Conservation (phyloP, 805 yeast genomes). For the Spathaspora passalidarum region DNA sequence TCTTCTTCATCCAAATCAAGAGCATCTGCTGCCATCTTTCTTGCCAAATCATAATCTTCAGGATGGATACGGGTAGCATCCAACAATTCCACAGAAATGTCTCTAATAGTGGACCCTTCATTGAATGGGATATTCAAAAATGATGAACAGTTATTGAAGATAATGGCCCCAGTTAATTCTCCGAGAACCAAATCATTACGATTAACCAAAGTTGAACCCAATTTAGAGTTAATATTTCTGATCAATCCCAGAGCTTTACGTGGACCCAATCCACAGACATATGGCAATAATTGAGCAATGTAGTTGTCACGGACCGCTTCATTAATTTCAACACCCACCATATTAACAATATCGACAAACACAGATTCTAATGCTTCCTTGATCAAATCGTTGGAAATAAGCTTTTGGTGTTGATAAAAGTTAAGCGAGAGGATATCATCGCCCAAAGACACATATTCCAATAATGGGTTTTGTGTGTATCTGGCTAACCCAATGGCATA, state of each 20-base stretch:
- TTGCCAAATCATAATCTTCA: conserved; percentile 93
- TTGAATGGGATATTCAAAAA: conserved; percentile 77
- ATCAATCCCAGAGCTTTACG: conserved; percentile 88
- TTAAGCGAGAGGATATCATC: conserved; percentile 68
- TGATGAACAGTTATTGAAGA: conserved; percentile 90
- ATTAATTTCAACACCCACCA: conserved; percentile 92
- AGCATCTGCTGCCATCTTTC: conserved; percentile 98
- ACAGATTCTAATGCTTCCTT: conserved; percentile 69
- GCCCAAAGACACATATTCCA: conserved; percentile 81
- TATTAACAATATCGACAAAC: conserved; percentile 84
- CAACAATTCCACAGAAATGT: conserved; percentile 70
- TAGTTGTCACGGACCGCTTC: conserved; percentile 79
- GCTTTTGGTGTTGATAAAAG: conserved; percentile 70
- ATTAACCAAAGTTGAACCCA: conserved; percentile 58
- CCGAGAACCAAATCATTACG: conserved; percentile 83
- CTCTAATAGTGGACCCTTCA: conserved; percentile 48
- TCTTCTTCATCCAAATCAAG: conserved; percentile 95
- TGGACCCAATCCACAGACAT: conserved; percentile 90
- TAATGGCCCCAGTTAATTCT: conserved; percentile 71
- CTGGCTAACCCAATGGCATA: conserved; percentile 90
- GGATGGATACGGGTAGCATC: conserved; percentile 98
- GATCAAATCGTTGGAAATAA: conserved; percentile 63
- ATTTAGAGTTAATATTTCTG: conserved; percentile 66
- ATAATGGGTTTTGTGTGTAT: conserved; percentile 86
- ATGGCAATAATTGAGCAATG: conserved; percentile 68